Base-by-base conservation (phyloP, 495 filamentous ascomycete genomes). In the Elasticomyces elasticus region DNA sequence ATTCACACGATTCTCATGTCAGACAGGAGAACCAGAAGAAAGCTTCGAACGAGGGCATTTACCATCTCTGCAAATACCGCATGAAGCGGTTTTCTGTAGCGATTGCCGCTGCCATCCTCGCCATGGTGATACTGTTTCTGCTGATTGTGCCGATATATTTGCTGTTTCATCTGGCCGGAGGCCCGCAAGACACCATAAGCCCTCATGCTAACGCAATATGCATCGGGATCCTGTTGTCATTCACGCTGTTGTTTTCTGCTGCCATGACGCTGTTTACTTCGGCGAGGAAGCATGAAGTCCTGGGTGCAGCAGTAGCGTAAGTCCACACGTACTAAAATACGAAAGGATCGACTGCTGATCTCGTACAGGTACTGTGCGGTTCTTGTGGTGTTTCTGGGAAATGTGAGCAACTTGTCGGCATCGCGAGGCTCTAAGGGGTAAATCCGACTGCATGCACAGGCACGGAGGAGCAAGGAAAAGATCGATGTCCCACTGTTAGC, bases 221-320 rank as follows among this genome's bases (percentile, higher is more conserved):
- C 28, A 57, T 61, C 10, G 59, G 54, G 2, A 51, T 69, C 1
- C 54, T 71, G 1, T 46, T 69, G 1, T 25, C 67, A 7, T 68
- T 60, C 26, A 69, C 67, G 1, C 42, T 69, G 7, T 43, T 59
- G 0, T 71, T 69, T 50, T 62, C 68, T 0, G 55, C 41, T 5
- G 58, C 56, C 2, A 26, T 71, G 9, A 56, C 54, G 2, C 50
- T 67, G 2, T 63, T 66, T 51, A 69, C 68, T 1, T 43, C 49
- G 49, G 68, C 68, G 9, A 62, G 61, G 38, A 35, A 66, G 25
- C 68, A 69, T 37, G 67, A 71, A 52, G 64, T 66, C 35, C 55
- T 71, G 33, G 63, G 56, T 20, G 62, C 68, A 12, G 62, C 67
- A 45, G 65, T 67, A 30, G 68, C 62, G 67, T 66, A 62, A 50